Evolutionary conservation across 1,284 basidiomycete genomes (phyloP).

Genomic region (Leccinum proximum): DNA sequence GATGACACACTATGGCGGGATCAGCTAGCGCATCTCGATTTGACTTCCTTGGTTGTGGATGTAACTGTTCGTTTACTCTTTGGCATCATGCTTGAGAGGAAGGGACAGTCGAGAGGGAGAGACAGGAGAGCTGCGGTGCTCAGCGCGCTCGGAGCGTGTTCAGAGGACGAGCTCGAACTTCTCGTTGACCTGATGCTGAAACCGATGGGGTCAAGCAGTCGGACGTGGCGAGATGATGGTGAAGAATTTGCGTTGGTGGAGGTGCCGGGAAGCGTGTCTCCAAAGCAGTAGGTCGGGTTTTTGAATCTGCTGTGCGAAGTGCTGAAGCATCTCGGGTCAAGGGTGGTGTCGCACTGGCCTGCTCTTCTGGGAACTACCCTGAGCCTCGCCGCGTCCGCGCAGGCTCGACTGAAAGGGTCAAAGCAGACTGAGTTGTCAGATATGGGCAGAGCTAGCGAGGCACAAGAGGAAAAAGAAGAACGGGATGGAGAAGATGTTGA

Average conservation of each 20-base stretch:
- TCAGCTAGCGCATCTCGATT: constrained; percentile 73
- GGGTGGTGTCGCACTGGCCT: constrained; percentile 70
- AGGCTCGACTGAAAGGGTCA: constrained; percentile 36
- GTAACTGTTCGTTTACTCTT: constrained; percentile 81
- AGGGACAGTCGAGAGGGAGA: constrained; percentile 66
- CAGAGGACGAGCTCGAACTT: constrained; percentile 70
- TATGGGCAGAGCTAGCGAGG: constrained; percentile 23
- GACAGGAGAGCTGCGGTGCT: constrained; percentile 82
- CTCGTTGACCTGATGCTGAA: constrained; percentile 92
- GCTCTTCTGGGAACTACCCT: constrained; percentile 67
- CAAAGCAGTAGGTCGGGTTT: constrained; percentile 83
- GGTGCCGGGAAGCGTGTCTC: constrained; percentile 38
- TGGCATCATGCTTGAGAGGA: constrained; percentile 86
- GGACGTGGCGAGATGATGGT: constrained; percentile 20
- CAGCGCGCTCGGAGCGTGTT: constrained; percentile 67
- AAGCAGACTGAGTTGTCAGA: constrained; percentile 14
- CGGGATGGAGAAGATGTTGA: constrained; percentile 33
- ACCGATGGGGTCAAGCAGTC: constrained; percentile 51
- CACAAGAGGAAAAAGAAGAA: constrained; percentile 38
- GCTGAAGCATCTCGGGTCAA: constrained; percentile 75
- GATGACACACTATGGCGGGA: constrained; percentile 92
- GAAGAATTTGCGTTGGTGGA: constrained; percentile 28
- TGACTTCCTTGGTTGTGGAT: constrained; percentile 73
- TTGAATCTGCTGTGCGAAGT: constrained; percentile 85
- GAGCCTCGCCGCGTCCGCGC: constrained; percentile 63